phyloP scores from a whole-genome alignment of 192 early-diverging fungal genomes.

The Coemansia sp. region DNA sequence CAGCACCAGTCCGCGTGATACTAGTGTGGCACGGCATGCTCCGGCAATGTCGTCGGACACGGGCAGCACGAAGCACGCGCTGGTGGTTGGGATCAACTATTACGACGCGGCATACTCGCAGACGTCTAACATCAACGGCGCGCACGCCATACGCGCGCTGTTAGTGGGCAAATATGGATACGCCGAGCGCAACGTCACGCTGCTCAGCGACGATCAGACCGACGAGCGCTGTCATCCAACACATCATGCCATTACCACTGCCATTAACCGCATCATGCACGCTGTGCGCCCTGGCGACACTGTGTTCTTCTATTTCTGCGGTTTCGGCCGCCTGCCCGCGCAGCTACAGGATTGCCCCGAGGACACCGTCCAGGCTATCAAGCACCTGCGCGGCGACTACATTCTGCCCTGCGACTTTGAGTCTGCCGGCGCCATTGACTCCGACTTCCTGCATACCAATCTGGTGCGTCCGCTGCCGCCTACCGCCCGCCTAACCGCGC shows the following conservation, averaged over 20 bases:
- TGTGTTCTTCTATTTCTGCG: conserved; percentile 77
- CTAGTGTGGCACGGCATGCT: neutral
- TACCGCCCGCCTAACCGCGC: conserved; percentile 67
- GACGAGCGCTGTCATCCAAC: conserved; percentile 48
- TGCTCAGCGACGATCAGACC: conserved; percentile 71
- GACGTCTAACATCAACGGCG: conserved; percentile 57
- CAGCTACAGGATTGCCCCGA: conserved; percentile 25
- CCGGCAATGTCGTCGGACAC: conserved; percentile 33
- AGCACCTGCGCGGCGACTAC: conserved; percentile 62
- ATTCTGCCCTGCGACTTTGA: conserved; percentile 77
- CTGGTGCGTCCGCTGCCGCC: conserved; percentile 64
- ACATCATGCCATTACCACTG: conserved; percentile 58
- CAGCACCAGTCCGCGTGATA: conserved; percentile 20
- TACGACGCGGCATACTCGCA: conserved; percentile 51
- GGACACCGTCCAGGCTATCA: conserved; percentile 50
- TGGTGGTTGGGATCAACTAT: conserved; percentile 63
- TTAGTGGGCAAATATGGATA: conserved; percentile 60
- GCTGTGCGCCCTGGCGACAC: conserved; percentile 69
- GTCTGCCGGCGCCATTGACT: conserved; percentile 64
- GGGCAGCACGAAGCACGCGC: conserved; percentile 49
- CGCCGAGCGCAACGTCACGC: conserved; percentile 56
- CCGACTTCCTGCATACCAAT: conserved; percentile 65
- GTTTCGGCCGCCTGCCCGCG: conserved; percentile 61
- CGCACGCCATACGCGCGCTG: conserved; percentile 59
- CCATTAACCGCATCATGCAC: conserved; percentile 67